Evolutionary conservation across 2,329 filamentous ascomycete species (phyloP).

Genomic region (Neonectria magnoliae): DNA sequence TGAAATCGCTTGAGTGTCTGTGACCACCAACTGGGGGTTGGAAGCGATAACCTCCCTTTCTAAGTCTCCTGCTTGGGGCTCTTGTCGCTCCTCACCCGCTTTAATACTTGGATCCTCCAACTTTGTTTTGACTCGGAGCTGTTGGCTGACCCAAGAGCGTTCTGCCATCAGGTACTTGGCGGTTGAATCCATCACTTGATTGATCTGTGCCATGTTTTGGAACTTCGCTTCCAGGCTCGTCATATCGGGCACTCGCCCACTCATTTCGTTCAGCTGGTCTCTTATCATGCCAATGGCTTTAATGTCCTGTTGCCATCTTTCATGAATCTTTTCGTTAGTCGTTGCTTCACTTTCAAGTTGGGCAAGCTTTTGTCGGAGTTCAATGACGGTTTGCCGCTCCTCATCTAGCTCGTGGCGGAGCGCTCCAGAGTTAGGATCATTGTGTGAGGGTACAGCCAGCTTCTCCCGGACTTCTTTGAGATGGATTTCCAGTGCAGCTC

Average conservation of each 20-base stretch:
- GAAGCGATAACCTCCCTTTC: neutral
- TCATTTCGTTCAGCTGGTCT: slow-evolving; percentile 38
- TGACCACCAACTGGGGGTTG: neutral
- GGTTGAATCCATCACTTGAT: slow-evolving; percentile 43
- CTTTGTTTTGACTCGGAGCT: slow-evolving; percentile 27
- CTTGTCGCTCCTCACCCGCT: neutral
- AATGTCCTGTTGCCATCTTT: slow-evolving; percentile 44
- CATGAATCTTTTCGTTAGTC: slow-evolving; percentile 31
- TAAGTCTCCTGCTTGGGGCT: neutral
- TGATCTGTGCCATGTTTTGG: slow-evolving; percentile 41
- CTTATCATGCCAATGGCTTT: slow-evolving; percentile 39
- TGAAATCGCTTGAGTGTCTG: neutral
- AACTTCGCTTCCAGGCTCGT: slow-evolving; percentile 40
- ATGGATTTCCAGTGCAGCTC: slow-evolving; percentile 30
- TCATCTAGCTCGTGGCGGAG: slow-evolving; percentile 21
- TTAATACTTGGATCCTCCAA: neutral
- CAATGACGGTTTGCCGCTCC: slow-evolving; percentile 20
- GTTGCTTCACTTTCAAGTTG: slow-evolving; percentile 36
- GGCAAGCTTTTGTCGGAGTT: slow-evolving; percentile 34
- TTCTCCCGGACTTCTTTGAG: slow-evolving; percentile 35
- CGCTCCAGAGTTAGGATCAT: slow-evolving; percentile 1
- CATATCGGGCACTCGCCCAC: slow-evolving; percentile 37
- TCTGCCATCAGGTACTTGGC: slow-evolving; percentile 43
- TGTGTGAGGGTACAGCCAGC: slow-evolving; percentile 13
- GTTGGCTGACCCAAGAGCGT: slow-evolving; percentile 43